Evolutionary conservation across 768 basidiomycete genomes (phyloP).

Genomic region (Kwoniella sp.): DNA sequence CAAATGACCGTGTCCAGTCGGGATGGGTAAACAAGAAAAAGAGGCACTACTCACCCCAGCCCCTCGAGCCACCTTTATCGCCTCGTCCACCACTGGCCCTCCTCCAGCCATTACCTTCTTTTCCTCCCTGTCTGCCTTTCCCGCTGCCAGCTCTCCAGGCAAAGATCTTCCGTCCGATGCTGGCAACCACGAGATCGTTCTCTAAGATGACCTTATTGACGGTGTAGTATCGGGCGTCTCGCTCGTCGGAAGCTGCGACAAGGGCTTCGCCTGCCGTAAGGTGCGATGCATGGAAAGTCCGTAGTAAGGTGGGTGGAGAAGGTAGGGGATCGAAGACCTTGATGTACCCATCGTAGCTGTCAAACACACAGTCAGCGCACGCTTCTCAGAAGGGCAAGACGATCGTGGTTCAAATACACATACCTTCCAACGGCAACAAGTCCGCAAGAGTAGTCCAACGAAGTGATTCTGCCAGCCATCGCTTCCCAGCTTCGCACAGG

Average conservation of each 20-base stretch:
- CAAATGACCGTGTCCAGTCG: not conserved
- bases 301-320: conserved; percentile 32
- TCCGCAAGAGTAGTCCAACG: conserved; percentile 41
- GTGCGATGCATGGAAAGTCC: conserved; percentile 42
- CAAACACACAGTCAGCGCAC: conserved; percentile 1
- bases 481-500: conserved; percentile 40
- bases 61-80: conserved; percentile 25
- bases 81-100: conserved; percentile 31
- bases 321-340: conserved; percentile 49
- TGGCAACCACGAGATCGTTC: conserved; percentile 51
- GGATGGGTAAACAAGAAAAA: too few relatives aligned
- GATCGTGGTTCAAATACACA: not conserved
- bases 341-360: conserved; percentile 44
- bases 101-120: conserved; percentile 30
- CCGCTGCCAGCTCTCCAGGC: conserved; percentile 50
- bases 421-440: conserved; percentile 47
- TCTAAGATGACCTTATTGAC: conserved; percentile 51
- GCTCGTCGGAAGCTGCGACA: conserved; percentile 23
- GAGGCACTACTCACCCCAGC: conserved; percentile 28
- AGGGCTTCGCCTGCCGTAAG: conserved; percentile 32
- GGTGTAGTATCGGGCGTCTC: conserved; percentile 34
- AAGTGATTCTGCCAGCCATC: conserved; percentile 38
- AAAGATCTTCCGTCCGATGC: conserved; percentile 44
- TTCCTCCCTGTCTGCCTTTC: conserved; percentile 36
- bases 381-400: not conserved